Percentiles rank a stretch among this genome's conserved stretches.
Conservation (phyloP, 805 yeast genomes). For the Candida ipomoeae region DNA sequence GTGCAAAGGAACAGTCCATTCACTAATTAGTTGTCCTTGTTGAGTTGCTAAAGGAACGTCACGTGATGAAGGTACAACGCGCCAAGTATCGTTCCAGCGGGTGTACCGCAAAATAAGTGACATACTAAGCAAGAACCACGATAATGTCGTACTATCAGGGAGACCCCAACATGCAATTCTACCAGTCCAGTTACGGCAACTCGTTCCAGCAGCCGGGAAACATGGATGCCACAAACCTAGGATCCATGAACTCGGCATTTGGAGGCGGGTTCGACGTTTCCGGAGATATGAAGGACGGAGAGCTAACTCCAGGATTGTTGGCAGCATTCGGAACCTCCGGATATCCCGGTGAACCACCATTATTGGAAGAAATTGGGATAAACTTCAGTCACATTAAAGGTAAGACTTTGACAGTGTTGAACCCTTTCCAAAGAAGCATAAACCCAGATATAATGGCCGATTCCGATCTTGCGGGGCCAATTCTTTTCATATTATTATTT, state of each 20-base stretch:
- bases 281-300: slow-evolving; percentile 42
- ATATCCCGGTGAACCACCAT: slow-evolving; percentile 91
- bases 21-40: background rate
- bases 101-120: background rate
- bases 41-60: background rate
- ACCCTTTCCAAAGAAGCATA: slow-evolving; percentile 60
- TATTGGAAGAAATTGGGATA: slow-evolving; percentile 89
- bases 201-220: slow-evolving; percentile 22
- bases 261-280: slow-evolving; percentile 35
- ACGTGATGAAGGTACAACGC: slow-evolving; percentile 1
- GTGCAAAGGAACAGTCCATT: background rate
- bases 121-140: background rate
- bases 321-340: slow-evolving; percentile 94
- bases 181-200: slow-evolving; percentile 38
- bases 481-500: slow-evolving; percentile 79
- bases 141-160: slow-evolving; percentile 41
- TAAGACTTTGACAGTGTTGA: slow-evolving; percentile 82
- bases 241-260: slow-evolving; percentile 38
- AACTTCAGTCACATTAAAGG: slow-evolving; percentile 82
- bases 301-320: slow-evolving; percentile 67
- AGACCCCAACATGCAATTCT: slow-evolving; percentile 40
- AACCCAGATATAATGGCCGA: slow-evolving; percentile 77
- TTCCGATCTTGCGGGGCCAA: slow-evolving; percentile 92
- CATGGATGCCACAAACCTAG: slow-evolving; percentile 23
- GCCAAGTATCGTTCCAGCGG: slow-evolving; percentile 1